Percentiles rank a stretch among this genome's conserved stretches.
These are phyloP conservation scores for Gymnopus androsaceus DNA, from an alignment of 1,284 basidiomycete genomes.

Conservation along the genomic window DNA sequence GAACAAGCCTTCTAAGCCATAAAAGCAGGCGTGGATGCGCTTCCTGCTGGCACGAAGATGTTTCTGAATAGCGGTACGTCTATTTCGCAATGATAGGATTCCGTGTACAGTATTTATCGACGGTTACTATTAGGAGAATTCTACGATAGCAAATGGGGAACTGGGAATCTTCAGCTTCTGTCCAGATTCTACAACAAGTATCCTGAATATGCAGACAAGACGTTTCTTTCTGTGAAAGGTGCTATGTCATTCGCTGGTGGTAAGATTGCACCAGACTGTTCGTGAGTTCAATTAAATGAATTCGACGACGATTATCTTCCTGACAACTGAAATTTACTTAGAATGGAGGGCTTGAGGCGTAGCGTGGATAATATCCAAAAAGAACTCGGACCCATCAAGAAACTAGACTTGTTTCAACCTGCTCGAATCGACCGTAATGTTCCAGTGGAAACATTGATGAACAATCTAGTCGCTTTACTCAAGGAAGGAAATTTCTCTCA, in stretches of 20 bases:
- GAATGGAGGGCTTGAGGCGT: neutral
- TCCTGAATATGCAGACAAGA: slow-evolving; percentile 9
- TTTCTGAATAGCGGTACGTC: slow-evolving; percentile 13
- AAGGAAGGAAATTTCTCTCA: too few relatives aligned
- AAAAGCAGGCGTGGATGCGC: slow-evolving; percentile 17
- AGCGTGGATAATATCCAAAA: slow-evolving; percentile 3
- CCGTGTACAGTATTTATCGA: too few relatives aligned
- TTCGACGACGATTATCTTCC: neutral
- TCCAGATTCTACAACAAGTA: slow-evolving; percentile 4
- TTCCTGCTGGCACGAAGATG: slow-evolving; percentile 14
- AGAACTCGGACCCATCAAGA: slow-evolving; percentile 8
- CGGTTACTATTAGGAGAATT: slow-evolving; percentile 3
- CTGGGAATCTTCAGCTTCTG: slow-evolving; percentile 3
- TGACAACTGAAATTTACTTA: too few relatives aligned
- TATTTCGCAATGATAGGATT: too few relatives aligned
- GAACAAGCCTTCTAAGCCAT: slow-evolving; percentile 36
- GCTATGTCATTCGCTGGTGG: too few relatives aligned
- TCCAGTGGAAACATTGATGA: neutral
- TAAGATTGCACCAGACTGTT: slow-evolving; percentile 4
- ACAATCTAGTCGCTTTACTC: slow-evolving; percentile 2
- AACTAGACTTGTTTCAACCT: slow-evolving; percentile 6
- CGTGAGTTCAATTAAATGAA: neutral
- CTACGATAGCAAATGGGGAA: slow-evolving; percentile 2
- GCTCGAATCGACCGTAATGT: slow-evolving; percentile 5
- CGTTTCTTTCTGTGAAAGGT: slow-evolving; percentile 6